A percentile compares a stretch with the other conserved stretches of the same genome.
phyloP scores from a whole-genome alignment of 768 basidiomycete genomes.

The Suillus tomentosus region DNA sequence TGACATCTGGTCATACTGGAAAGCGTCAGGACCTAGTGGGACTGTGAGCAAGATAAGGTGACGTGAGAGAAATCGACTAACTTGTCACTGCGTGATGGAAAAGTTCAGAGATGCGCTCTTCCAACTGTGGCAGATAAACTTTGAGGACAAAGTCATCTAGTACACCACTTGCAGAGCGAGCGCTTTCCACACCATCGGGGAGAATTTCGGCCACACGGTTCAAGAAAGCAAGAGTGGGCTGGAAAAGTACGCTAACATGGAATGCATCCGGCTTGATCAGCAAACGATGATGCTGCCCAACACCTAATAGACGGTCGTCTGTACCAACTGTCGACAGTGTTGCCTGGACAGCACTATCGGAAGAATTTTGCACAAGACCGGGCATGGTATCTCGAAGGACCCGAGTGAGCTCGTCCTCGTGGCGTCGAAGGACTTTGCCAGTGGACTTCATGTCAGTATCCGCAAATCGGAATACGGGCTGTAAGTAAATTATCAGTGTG shows the following conservation, averaged over 20 bases:
- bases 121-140: conserved; percentile 91
- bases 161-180: conserved; percentile 66
- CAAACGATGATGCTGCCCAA: conserved; percentile 79
- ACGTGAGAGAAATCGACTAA: conserved; percentile 31
- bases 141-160: conserved; percentile 92
- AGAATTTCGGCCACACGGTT: conserved; percentile 69
- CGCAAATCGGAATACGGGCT: conserved; percentile 89
- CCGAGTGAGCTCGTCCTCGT: conserved; percentile 84
- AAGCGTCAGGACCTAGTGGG: conserved; percentile 75
- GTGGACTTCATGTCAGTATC: conserved; percentile 83
- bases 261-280: conserved; percentile 92
- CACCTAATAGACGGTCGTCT: conserved; percentile 74
- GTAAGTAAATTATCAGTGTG: conserved; percentile 5
- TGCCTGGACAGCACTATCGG: conserved; percentile 62
- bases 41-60: conserved; percentile 7
- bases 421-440: conserved; percentile 63
- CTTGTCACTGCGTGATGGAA: conserved; percentile 86
- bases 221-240: conserved; percentile 87
- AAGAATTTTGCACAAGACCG: conserved; percentile 77
- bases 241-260: conserved; percentile 92
- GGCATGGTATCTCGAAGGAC: conserved; percentile 91
- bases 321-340: conserved; percentile 60
- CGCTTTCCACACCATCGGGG: conserved; percentile 69
- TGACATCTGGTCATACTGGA: conserved; percentile 77
- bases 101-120: conserved; percentile 86